phyloP scores from a whole-genome alignment of 2,329 filamentous ascomycete genomes.

The Aspergillus niger region DNA sequence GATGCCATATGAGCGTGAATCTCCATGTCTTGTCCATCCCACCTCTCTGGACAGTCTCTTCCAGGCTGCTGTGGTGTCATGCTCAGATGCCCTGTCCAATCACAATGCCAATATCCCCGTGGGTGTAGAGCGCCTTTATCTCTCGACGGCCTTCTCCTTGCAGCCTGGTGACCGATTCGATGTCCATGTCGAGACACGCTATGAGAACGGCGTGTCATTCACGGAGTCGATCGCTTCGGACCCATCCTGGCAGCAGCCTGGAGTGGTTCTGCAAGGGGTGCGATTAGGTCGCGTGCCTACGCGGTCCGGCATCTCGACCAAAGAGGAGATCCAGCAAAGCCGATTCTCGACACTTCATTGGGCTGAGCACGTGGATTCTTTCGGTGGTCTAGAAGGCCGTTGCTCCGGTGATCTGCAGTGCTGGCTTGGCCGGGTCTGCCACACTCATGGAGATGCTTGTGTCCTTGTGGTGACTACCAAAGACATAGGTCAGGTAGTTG shows the following conservation, averaged over 20 bases:
- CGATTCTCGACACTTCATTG: background rate
- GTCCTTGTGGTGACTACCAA: background rate
- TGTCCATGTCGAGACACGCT: slow-evolving; percentile 8
- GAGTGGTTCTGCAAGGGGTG: slow-evolving; percentile 25
- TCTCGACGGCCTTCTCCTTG: slow-evolving; percentile 18
- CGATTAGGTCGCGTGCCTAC: slow-evolving; percentile 21
- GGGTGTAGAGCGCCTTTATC: slow-evolving; percentile 22
- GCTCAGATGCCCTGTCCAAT: slow-evolving; percentile 18
- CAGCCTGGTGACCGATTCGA: slow-evolving; percentile 20
- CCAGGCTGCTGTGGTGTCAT: slow-evolving; percentile 24
- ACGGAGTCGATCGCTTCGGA: slow-evolving; percentile 22
- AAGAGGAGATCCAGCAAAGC: background rate
- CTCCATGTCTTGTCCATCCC: slow-evolving; percentile 22
- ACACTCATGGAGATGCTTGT: background rate
- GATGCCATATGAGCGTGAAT: slow-evolving; percentile 24
- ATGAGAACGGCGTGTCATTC: background rate
- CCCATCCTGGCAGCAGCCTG: slow-evolving; percentile 18
- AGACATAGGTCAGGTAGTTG: background rate
- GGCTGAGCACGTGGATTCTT: background rate
- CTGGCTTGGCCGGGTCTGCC: background rate
- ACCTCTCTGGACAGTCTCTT: slow-evolving; percentile 25
- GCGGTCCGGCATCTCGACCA: background rate
- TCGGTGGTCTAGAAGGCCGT: background rate
- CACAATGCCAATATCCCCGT: slow-evolving; percentile 23
- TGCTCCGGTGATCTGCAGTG: background rate